A percentile compares a stretch with the other conserved stretches of the same genome.
Evolutionary conservation across 148 eudicot genomes (phyloP).

Genomic region (Arbutus unedo): DNA sequence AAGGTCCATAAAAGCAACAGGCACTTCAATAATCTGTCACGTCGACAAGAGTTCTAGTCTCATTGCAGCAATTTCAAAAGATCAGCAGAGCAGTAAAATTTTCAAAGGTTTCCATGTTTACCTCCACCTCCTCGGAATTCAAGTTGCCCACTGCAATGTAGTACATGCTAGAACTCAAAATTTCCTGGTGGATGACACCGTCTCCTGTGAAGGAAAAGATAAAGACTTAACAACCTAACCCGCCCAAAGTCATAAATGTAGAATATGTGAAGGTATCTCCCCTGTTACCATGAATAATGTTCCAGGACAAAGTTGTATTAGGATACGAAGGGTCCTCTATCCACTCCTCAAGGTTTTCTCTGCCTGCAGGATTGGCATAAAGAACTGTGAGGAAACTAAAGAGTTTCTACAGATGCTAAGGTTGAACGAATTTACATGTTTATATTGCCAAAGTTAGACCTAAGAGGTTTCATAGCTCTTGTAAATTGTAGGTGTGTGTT

Average conservation of each 20-base stretch:
- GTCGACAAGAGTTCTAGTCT: not conserved
- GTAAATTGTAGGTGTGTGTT: not conserved
- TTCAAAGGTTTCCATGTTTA: constrained; percentile 12
- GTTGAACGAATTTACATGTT: not conserved
- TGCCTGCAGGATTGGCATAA: constrained; percentile 34
- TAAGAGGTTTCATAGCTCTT: not conserved
- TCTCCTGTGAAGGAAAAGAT: constrained; percentile 33
- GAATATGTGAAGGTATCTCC: not conserved
- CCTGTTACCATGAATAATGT: constrained; percentile 44
- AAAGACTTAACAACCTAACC: not conserved
- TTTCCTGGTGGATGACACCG: constrained; percentile 40
- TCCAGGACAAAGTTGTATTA: constrained; percentile 52
- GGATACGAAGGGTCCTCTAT: constrained; percentile 47
- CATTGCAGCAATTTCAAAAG: constrained; percentile 8
- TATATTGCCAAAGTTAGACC: not conserved
- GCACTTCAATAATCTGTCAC: not conserved
- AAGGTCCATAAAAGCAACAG: not conserved
- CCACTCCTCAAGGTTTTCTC: constrained; percentile 44
- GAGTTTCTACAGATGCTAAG: not conserved
- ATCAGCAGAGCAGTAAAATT: not conserved
- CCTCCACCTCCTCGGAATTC: constrained; percentile 40
- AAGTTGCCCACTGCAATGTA: constrained; percentile 55
- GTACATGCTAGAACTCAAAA: constrained; percentile 38
- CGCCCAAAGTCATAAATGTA: not conserved
- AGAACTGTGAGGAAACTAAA: not conserved